phyloP scores from a whole-genome alignment of 2,329 filamentous ascomycete species.

The Parafenestella ontariensis region DNA sequence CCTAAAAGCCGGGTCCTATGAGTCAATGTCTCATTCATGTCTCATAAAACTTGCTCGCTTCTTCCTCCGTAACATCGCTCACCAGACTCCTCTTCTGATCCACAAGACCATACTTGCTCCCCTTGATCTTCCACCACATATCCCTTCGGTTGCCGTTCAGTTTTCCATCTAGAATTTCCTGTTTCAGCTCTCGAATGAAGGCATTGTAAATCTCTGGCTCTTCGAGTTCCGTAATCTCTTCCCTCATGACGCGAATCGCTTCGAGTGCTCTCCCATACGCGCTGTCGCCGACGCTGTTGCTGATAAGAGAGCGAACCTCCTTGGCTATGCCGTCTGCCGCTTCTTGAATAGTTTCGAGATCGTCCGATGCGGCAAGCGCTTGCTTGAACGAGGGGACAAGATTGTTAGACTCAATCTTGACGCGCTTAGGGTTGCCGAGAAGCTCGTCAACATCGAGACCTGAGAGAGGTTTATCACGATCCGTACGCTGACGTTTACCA shows the following conservation, averaged over 20 bases:
- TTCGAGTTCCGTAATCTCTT: slow-evolving; percentile 77
- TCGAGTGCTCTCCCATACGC: slow-evolving; percentile 79
- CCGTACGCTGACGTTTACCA: slow-evolving; percentile 64
- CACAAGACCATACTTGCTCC: slow-evolving; percentile 74
- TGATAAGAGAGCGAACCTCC: slow-evolving; percentile 74
- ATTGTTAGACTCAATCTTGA: slow-evolving; percentile 71
- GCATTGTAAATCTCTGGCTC: slow-evolving; percentile 78
- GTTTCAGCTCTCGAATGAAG: slow-evolving; percentile 75
- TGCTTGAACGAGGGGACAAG: slow-evolving; percentile 92
- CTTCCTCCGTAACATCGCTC: slow-evolving; percentile 72
- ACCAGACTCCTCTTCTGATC: slow-evolving; percentile 67
- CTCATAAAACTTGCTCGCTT: slow-evolving; percentile 62
- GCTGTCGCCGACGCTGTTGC: slow-evolving; percentile 75
- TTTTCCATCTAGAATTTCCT: slow-evolving; percentile 70
- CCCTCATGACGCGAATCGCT: slow-evolving; percentile 77
- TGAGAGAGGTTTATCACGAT: slow-evolving; percentile 82
- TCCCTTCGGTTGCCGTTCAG: slow-evolving; percentile 79
- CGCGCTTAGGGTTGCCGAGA: slow-evolving; percentile 66
- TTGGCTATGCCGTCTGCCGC: slow-evolving; percentile 76
- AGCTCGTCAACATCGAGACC: slow-evolving; percentile 86
- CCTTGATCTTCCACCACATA: slow-evolving; percentile 79
- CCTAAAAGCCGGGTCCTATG: background rate
- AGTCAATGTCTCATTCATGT: background rate
- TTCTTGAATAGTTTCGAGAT: slow-evolving; percentile 68
- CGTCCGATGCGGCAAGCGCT: slow-evolving; percentile 67